Evolutionary conservation across 805 yeast species (phyloP), one percentile per base, ranked within the genome.

Genomic region (Ogataea degrootiae): DNA sequence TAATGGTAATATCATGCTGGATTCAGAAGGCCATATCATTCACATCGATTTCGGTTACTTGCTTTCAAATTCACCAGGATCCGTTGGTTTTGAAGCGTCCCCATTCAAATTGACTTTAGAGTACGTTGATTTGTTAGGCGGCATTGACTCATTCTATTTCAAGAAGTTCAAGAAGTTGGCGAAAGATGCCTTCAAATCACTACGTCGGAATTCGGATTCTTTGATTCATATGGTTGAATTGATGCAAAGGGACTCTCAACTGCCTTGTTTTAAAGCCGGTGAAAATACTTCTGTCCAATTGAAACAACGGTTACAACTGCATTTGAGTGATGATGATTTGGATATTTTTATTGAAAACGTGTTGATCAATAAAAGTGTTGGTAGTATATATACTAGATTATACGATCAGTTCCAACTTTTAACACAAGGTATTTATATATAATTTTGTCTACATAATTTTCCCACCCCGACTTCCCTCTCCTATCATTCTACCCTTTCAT

Each of bases 1-100:
- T 63, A 92, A 92, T 62, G 99, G 99, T 60, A 94, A 94, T 65
- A 91, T 94, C 49, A 92, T 94, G 99, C 72, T 92, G 37, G 99
- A 94, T 61, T 82, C 85, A 49, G 96, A 92, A 50, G 99, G 99
- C 0, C 99, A 94, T 62, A 85, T 94, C 12, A 82, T 92, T 41
- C 96, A 88, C 65, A 94, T 94, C 57, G 99, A 94, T 68, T 94
- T 94, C 70, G 99, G 99, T 0, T 92, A 89, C 65, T 68, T 92
- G 63, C 72, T 92, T 3, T 88, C 97, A 0, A 92, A 94, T 61
- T 85, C 97, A 0, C 99, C 99, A 0, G 99, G 99, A 4, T 85
- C 96, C 42, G 90, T 94, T 47, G 97, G 97, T 0, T 91, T 94
- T 64, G 99, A 94, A 62, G 95, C 97, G 1, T 97, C 98, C 1